These are phyloP conservation scores for Teratosphaeria pseudoeucalypti DNA, from an alignment of 2,329 filamentous ascomycete species.

Conservation along the genomic window DNA sequence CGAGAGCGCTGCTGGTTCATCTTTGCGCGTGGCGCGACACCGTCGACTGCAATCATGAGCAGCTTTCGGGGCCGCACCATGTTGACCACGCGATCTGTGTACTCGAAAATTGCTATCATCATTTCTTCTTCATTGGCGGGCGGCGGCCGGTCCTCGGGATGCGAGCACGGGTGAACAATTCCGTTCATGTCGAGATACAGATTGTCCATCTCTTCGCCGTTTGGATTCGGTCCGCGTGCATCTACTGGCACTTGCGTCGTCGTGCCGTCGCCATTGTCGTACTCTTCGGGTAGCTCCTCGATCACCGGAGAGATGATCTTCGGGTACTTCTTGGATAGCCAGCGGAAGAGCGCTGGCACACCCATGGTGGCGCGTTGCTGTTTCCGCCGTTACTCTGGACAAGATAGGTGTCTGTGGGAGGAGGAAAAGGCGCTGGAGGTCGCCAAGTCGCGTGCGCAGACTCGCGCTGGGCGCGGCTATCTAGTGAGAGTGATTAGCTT, in stretches of 20 bases:
- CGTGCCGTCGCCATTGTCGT: slow-evolving; percentile 73
- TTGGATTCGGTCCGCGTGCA: slow-evolving; percentile 75
- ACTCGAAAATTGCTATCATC: slow-evolving; percentile 97
- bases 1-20: slow-evolving; percentile 99
- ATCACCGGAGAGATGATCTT: slow-evolving; percentile 91
- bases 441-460: background rate
- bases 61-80: slow-evolving; percentile 96
- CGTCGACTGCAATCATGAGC: slow-evolving; percentile 96
- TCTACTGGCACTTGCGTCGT: slow-evolving; percentile 73
- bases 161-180: slow-evolving; percentile 96
- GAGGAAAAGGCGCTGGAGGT: background rate
- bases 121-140: slow-evolving; percentile 95
- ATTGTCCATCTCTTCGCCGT: slow-evolving; percentile 96
- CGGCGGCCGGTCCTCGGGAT: slow-evolving; percentile 85
- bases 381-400: background rate
- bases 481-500: background rate
- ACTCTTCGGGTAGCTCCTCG: slow-evolving; percentile 69
- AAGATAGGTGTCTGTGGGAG: background rate
- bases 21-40: slow-evolving; percentile 92
- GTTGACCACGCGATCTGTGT: slow-evolving; percentile 96
- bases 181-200: slow-evolving; percentile 99
- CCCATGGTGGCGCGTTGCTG: slow-evolving; percentile 51
- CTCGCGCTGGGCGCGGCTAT: background rate
- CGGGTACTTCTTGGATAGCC: slow-evolving; percentile 92
- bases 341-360: slow-evolving; percentile 91